Conservation (phyloP, 2,329 filamentous ascomycete species). For the Bipolaris victoriae region DNA sequence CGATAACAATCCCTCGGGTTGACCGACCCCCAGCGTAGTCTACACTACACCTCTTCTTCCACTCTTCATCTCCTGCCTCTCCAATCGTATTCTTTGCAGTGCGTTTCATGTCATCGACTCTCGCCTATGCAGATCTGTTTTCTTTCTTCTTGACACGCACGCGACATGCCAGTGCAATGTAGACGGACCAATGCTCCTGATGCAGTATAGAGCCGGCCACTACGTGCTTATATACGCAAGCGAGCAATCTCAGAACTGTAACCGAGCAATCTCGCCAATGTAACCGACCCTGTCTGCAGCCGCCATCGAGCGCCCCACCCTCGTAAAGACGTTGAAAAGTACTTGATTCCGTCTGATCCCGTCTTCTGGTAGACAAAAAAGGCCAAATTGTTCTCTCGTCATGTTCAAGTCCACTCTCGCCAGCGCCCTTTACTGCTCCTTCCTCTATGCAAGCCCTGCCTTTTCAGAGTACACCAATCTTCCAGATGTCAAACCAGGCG, state of each 20-base stretch:
- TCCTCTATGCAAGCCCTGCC: slow-evolving; percentile 5
- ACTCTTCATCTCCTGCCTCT: too few relatives aligned
- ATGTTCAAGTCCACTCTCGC: slow-evolving; percentile 3
- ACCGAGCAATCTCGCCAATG: background rate
- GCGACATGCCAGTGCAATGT: too few relatives aligned
- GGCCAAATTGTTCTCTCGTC: background rate
- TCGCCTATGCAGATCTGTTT: too few relatives aligned
- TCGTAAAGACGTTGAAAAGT: background rate
- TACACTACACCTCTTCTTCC: too few relatives aligned
- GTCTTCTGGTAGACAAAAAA: background rate
- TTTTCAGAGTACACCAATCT: slow-evolving; percentile 33
- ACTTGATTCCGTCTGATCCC: background rate
- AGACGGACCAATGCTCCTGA: background rate
- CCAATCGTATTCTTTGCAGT: too few relatives aligned
- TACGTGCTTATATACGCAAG: background rate
- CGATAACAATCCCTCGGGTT: too few relatives aligned
- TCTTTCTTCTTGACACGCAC: too few relatives aligned
- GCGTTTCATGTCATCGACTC: too few relatives aligned
- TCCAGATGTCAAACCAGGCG: slow-evolving; percentile 31
- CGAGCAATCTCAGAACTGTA: background rate
- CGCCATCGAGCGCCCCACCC: background rate
- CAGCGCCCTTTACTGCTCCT: slow-evolving; percentile 5
- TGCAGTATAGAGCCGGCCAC: background rate
- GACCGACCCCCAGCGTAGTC: too few relatives aligned
- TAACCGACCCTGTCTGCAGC: background rate